Percentiles rank a stretch among this genome's conserved stretches.
phyloP scores from a whole-genome alignment of 1,284 basidiomycete genomes.

The Ceratobasidium sp. region DNA sequence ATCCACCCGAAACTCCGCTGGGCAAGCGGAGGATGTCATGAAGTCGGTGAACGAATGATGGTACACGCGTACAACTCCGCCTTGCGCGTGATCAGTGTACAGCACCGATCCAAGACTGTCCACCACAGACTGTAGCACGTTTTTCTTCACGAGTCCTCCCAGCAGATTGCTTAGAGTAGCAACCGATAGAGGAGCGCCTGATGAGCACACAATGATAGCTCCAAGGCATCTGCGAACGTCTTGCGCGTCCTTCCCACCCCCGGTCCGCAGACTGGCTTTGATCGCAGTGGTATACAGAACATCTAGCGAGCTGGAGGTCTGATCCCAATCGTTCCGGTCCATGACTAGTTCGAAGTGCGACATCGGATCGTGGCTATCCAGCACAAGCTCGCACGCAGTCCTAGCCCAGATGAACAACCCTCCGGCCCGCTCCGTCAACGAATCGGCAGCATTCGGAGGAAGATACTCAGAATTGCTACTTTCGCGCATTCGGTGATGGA shows the following conservation, averaged over 20 bases:
- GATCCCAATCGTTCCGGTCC: neutral
- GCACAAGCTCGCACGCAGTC: conserved; percentile 32
- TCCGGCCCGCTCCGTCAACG: neutral
- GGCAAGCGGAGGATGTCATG: neutral
- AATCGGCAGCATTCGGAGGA: neutral
- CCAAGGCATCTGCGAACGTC: neutral
- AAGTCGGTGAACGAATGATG: conserved; percentile 28
- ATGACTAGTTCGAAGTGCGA: neutral
- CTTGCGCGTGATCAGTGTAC: neutral
- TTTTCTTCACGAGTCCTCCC: too few species aligned
- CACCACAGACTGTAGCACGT: neutral
- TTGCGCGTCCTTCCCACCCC: neutral
- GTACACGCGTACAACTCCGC: conserved; percentile 11
- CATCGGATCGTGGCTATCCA: neutral
- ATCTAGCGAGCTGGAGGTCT: neutral
- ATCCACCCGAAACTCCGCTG: neutral
- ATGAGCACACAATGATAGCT: neutral
- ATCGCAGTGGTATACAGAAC: conserved; percentile 12
- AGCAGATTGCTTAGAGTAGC: too few species aligned
- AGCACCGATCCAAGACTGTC: neutral
- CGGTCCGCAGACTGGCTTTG: neutral
- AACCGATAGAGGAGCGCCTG: neutral
- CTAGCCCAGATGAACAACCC: conserved; percentile 42
- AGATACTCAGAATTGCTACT: neutral
- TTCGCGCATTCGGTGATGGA: neutral